Conservation (phyloP, 2,329 filamentous ascomycete species). For the Daldinia sp. region DNA sequence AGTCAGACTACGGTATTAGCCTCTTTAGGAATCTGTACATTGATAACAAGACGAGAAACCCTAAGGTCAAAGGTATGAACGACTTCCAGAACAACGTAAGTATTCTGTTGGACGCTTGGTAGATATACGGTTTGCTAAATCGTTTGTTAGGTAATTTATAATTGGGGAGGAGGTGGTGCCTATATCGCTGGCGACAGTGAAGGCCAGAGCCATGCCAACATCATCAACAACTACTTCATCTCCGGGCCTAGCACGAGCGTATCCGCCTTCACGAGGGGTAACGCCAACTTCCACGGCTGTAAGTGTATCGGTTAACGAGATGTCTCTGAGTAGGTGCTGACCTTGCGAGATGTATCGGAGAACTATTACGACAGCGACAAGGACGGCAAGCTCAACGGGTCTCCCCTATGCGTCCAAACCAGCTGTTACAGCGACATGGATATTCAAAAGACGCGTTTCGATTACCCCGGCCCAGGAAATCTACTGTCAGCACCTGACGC, state of each 20-base stretch:
- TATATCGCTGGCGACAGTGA: constrained; percentile 63
- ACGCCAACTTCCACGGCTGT: constrained; percentile 61
- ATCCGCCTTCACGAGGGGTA: constrained; percentile 63
- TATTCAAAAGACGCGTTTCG: constrained; percentile 51
- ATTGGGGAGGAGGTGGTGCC: constrained; percentile 62
- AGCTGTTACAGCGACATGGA: constrained; percentile 58
- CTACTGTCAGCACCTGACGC: constrained; percentile 52
- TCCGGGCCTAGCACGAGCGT: constrained; percentile 59
- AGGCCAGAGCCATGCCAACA: constrained; percentile 58
- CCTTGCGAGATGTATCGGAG: constrained; percentile 52
- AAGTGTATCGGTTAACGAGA: constrained; percentile 18
- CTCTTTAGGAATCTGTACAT: constrained; percentile 64
- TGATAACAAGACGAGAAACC: constrained; percentile 65
- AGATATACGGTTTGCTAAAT: constrained; percentile 43
- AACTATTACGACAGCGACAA: constrained; percentile 62
- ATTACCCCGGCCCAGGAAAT: constrained; percentile 54
- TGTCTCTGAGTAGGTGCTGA: neutral
- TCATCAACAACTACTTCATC: constrained; percentile 66
- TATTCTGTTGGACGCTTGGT: neutral
- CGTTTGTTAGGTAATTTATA: constrained; percentile 57
- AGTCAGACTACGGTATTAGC: constrained; percentile 58
- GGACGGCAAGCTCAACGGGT: constrained; percentile 59
- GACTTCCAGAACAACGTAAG: constrained; percentile 58
- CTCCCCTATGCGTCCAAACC: constrained; percentile 51
- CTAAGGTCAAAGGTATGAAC: constrained; percentile 64